These are phyloP conservation scores for Didymella pinodella DNA, from an alignment of 2,329 filamentous ascomycete genomes.

Conservation along the genomic window DNA sequence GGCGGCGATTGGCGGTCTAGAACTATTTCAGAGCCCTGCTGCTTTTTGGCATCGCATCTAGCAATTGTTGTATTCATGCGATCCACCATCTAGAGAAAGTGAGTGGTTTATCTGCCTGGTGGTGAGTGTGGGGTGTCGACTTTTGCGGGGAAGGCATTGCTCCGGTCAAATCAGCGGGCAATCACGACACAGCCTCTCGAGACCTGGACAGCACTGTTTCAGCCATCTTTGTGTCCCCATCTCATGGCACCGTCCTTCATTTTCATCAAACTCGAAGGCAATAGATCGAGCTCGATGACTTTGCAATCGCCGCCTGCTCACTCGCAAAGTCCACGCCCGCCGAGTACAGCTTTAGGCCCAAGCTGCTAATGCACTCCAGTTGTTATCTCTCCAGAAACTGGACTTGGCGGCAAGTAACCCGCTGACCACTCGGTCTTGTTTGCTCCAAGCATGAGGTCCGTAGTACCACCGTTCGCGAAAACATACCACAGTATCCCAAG, in stretches of 20 bases:
- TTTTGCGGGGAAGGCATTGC: constrained; percentile 9
- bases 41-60: constrained; percentile 14
- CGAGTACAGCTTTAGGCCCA: background rate
- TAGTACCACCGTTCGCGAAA: constrained; percentile 65
- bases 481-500: constrained; percentile 63
- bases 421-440: background rate
- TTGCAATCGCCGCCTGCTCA: background rate
- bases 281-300: background rate
- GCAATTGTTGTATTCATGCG: constrained; percentile 5
- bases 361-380: background rate
- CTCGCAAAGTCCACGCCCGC: background rate
- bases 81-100: background rate
- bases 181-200: background rate
- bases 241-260: background rate
- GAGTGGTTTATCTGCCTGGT: background rate
- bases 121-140: constrained; percentile 9
- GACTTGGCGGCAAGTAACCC: constrained; percentile 66
- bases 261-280: background rate
- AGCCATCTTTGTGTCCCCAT: constrained; percentile 9
- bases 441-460: constrained; percentile 63
- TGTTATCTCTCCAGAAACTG: constrained; percentile 50
- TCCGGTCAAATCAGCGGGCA: constrained; percentile 7
- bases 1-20: constrained; percentile 10
- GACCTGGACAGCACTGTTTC: constrained; percentile 7
- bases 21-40: background rate